phyloP scores from a whole-genome alignment of 2,329 filamentous ascomycete species.

The Aspergillus sp. region DNA sequence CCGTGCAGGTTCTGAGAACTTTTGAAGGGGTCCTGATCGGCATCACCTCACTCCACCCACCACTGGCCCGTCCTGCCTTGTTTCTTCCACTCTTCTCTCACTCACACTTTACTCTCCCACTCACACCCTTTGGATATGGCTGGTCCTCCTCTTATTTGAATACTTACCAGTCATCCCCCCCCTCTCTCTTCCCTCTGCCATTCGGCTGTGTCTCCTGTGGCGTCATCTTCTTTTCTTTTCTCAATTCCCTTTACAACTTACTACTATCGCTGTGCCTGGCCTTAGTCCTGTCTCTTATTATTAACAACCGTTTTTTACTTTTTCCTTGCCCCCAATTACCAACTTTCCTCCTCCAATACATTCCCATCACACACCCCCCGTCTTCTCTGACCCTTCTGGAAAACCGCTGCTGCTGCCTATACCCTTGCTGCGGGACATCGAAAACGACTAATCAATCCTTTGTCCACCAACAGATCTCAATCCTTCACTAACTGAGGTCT shows the following conservation, averaged over 20 bases:
- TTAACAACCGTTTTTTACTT: background rate
- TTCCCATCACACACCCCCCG: background rate
- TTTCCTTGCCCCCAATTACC: background rate
- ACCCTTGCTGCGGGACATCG: conserved; percentile 10
- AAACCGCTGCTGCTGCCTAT: background rate
- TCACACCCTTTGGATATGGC: background rate
- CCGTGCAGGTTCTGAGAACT: conserved; percentile 18
- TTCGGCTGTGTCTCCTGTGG: background rate
- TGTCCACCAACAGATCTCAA: conserved; percentile 15
- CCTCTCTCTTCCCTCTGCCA: background rate
- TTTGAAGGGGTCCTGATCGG: conserved; percentile 16
- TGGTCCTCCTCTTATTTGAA: conserved; percentile 6
- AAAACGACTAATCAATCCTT: conserved; percentile 16
- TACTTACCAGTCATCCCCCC: background rate
- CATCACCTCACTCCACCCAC: conserved; percentile 10
- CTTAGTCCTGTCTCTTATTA: background rate
- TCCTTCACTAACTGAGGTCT: conserved; percentile 5
- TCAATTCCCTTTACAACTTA: background rate
- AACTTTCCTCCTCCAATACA: background rate
- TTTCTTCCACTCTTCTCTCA: background rate
- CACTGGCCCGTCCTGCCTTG: background rate
- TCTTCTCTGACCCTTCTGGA: conserved; percentile 9
- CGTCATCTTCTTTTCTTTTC: conserved; percentile 8
- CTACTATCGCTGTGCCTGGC: background rate
- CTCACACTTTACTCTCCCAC: background rate